These are phyloP conservation scores for Paraconiothyrium brasiliense DNA, from an alignment of 2,329 filamentous ascomycete genomes.

Conservation along the genomic window DNA sequence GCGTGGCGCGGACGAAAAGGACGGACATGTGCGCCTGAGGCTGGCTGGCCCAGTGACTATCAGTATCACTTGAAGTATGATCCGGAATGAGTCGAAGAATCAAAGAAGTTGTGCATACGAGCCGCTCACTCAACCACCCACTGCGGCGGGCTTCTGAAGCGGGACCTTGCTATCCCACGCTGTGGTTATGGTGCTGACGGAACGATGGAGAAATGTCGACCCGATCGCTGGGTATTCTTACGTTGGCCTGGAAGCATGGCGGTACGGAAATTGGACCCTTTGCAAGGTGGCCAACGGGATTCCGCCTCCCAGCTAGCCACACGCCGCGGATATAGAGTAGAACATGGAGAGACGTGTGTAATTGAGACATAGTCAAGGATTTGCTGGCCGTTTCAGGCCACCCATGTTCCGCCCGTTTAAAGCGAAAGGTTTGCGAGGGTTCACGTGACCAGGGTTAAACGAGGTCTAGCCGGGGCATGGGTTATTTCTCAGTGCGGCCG, in stretches of 20 bases:
- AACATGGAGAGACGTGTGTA: background rate
- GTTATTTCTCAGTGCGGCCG: background rate
- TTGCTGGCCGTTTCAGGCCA: background rate
- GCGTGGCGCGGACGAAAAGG: background rate
- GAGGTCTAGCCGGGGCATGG: background rate
- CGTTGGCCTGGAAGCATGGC: slow-evolving; percentile 1
- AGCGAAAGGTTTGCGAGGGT: background rate
- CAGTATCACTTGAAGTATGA: background rate
- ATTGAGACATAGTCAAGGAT: background rate
- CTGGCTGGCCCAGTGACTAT: background rate
- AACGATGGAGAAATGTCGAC: slow-evolving; percentile 11
- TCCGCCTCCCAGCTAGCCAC: background rate
- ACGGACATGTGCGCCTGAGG: background rate
- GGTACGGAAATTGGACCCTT: slow-evolving; percentile 1
- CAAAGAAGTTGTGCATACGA: background rate
- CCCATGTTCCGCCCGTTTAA: background rate
- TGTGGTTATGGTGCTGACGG: slow-evolving; percentile 14
- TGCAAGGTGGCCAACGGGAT: slow-evolving; percentile 3
- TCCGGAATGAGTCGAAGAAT: background rate
- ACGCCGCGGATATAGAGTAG: background rate
- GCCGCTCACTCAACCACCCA: background rate
- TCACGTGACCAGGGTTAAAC: slow-evolving; percentile 1
- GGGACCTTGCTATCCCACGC: slow-evolving; percentile 4
- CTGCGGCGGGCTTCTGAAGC: background rate
- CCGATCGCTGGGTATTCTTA: slow-evolving; percentile 14